Percentiles rank a stretch among this genome's conserved stretches.
phyloP scores from a whole-genome alignment of 1,284 basidiomycete species.

The Ceraceosorus guamensis region DNA sequence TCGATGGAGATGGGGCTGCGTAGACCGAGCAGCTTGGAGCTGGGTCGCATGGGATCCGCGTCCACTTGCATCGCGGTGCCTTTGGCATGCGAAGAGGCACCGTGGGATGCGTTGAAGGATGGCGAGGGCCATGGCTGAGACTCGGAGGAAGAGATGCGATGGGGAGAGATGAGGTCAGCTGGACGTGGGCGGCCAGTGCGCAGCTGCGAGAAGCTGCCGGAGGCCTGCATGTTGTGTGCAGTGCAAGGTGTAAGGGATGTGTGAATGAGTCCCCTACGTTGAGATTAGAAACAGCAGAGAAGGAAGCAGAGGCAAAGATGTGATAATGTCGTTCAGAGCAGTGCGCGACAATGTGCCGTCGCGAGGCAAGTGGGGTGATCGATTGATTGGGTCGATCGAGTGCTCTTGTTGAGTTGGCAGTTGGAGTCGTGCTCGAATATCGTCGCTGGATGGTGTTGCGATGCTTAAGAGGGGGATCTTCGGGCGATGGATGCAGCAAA shows the following conservation, averaged over 20 bases:
- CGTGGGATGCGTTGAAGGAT: slow-evolving; percentile 5
- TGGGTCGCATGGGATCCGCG: slow-evolving; percentile 7
- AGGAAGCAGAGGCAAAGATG: no score
- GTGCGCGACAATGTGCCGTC: background rate
- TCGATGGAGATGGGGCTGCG: slow-evolving; percentile 1
- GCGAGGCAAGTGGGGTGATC: no score
- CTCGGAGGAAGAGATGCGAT: slow-evolving; percentile 2
- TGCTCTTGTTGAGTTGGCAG: no score
- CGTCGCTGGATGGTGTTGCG: no score
- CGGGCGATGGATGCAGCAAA: background rate
- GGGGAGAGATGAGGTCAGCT: slow-evolving; percentile 1
- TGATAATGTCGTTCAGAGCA: no score
- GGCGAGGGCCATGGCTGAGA: slow-evolving; percentile 9
- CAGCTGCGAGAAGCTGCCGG: slow-evolving; percentile 4
- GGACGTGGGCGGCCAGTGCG: slow-evolving; percentile 7
- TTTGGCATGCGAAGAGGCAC: background rate
- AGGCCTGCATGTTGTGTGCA: slow-evolving; percentile 7
- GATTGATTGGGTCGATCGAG: no score
- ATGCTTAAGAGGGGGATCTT: no score
- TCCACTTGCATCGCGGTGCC: background rate
- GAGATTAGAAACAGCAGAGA: no score
- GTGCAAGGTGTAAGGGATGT: background rate
- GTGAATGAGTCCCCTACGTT: no score
- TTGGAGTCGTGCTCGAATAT: no score
- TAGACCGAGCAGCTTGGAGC: background rate